These are phyloP conservation scores for Tarenaya hassleriana DNA, from an alignment of 345 rosid genomes.

Conservation along the genomic window DNA sequence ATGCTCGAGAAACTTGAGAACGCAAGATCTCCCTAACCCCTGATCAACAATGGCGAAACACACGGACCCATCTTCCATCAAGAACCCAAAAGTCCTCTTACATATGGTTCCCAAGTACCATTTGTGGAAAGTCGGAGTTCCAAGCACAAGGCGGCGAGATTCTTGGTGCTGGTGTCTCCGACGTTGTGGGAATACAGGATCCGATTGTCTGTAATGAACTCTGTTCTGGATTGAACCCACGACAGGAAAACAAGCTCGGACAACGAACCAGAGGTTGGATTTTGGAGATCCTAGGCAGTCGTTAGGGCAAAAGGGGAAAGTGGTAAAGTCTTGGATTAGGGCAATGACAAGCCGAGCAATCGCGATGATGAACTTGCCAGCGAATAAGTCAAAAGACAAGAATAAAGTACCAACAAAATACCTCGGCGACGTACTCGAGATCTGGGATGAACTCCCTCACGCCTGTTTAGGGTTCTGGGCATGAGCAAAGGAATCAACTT, in stretches of 20 bases:
- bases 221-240: conserved; percentile 61
- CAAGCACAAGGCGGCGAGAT: conserved; percentile 49
- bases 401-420: conserved; percentile 27
- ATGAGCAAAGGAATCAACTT: not conserved
- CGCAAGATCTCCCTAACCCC: conserved; percentile 40
- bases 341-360: not conserved
- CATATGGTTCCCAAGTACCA: conserved; percentile 75
- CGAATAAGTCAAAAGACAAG: conserved; percentile 29
- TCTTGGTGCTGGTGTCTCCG: conserved; percentile 51
- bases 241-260: too few species aligned
- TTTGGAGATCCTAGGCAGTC: too few species aligned
- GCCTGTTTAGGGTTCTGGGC: conserved; percentile 23
- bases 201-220: conserved; percentile 54
- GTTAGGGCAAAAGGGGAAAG: too few species aligned
- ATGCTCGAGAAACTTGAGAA: conserved; percentile 59
- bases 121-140: conserved; percentile 65
- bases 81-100: conserved; percentile 54
- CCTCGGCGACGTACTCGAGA: conserved; percentile 32
- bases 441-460: conserved; percentile 30
- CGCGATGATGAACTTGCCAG: conserved; percentile 8
- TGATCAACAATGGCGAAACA: conserved; percentile 63
- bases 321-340: not conserved
- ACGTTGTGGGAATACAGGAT: conserved; percentile 45
- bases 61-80: conserved; percentile 59
- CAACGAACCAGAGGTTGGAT: too few species aligned